Base-by-base conservation (phyloP, 2,329 filamentous ascomycete species). In the Colletotrichum sublineola region DNA sequence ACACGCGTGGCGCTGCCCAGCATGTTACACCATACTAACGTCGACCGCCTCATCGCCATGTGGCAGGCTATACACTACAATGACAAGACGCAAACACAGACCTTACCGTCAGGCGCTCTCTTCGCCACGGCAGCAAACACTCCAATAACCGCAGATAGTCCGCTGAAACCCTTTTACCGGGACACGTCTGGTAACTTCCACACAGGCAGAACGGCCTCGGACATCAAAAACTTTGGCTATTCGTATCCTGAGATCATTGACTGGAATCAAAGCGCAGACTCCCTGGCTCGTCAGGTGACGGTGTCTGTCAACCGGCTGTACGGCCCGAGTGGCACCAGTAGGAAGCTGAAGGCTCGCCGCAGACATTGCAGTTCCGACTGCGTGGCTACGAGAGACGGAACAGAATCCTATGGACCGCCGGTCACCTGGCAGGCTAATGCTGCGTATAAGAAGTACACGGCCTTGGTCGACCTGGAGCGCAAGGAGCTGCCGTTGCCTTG, bases 41-140 rank as follows among this genome's bases (percentile, higher is more conserved):
- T 92, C 66, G 90, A 92, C 76, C 87, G 90, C 53, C 83, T 92
- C 46, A 91, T 90, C 81, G 85, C 88, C n/a, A 83, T 87, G 75
- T 88, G 83, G 83, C 81, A 86, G 76, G 82, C 81, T 33, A 82
- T 87, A 29, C 77, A 81, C 68, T 83, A 83, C 33, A 69, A 75
- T 55, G 71, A 80, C 73, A 74, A 76, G 67, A 76, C 82, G 53
- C 83, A 84, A 75, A 76, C 67, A 29, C 70, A 67, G 48, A 77
- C 81, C 11, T 82, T 84, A 73, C 53, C 29, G 2, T 62, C 58
- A 24, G 29, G 20, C 40, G 75, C 80, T 9, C 80, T 80, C 38
- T 89, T 80, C 75, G 83, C 79, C 57, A 85, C 84, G 7, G 78
- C 82, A 1, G 67, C 73, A 6, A 82, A 83, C 20, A 81, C 81